Percentiles rank a stretch among this genome's conserved stretches.
phyloP scores from a whole-genome alignment of 225 moss, liverwort and hornwort genomes.

The Bryum argenteum region DNA sequence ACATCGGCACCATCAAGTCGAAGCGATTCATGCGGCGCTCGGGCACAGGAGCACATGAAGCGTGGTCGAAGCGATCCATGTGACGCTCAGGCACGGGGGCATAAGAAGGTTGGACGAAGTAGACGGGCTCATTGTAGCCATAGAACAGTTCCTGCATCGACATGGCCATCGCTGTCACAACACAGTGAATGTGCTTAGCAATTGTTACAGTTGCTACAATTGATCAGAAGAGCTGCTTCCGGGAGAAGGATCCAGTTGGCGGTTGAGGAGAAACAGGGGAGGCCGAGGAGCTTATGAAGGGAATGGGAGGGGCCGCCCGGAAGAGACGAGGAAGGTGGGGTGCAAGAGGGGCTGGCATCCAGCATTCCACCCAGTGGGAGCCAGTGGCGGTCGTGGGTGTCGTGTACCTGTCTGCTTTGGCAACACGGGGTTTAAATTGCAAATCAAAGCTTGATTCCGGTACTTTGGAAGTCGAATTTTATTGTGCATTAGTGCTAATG shows the following conservation, averaged over 20 bases:
- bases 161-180: conserved; percentile 25
- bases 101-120: conserved; percentile 11
- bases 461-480: not conserved
- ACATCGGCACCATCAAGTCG: conserved; percentile 47
- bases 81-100: not conserved
- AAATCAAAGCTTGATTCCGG: not conserved
- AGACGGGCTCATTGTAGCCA: conserved; percentile 6
- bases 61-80: not conserved
- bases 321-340: conserved; percentile 20
- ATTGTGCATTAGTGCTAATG: not conserved
- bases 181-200: not conserved
- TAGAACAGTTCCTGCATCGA: conserved; percentile 36
- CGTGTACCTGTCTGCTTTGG: not conserved
- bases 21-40: conserved; percentile 14
- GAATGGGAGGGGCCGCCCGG: not conserved
- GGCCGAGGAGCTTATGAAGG: not conserved
- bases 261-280: conserved; percentile 2
- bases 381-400: conserved; percentile 8
- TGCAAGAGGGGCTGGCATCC: conserved; percentile 23
- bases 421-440: too few species aligned
- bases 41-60: not conserved
- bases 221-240: too few species aligned
- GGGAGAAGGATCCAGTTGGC: not conserved
- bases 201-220: too few species aligned
- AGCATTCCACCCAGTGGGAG: too few species aligned